phyloP scores from a whole-genome alignment of 73 alveolate genomes.

The Halteria grandinella region DNA sequence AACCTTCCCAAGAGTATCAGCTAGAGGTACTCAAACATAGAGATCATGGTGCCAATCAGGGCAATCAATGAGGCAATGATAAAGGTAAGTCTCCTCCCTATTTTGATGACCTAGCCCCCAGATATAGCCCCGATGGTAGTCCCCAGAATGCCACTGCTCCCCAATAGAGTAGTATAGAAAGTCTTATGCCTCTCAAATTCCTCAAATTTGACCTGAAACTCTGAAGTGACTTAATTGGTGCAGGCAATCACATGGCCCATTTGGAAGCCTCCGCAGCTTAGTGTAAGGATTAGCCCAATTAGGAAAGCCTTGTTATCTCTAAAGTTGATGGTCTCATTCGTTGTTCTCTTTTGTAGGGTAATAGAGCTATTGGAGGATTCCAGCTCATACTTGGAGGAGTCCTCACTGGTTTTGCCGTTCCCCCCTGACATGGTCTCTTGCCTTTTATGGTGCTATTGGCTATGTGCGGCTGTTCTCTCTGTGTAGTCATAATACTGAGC shows the following conservation, averaged over 20 bases:
- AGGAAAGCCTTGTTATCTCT: too few relatives aligned
- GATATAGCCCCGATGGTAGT: conserved; percentile 25
- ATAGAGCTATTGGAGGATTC: too few relatives aligned
- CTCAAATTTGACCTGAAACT: conserved; percentile 9
- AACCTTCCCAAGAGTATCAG: background rate
- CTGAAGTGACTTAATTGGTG: conserved; percentile 10
- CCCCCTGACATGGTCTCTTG: too few relatives aligned
- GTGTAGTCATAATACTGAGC: too few relatives aligned
- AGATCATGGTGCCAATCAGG: background rate
- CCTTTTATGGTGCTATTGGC: too few relatives aligned
- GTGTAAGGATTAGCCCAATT: too few relatives aligned
- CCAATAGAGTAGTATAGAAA: conserved; percentile 12
- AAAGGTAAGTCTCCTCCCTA: background rate
- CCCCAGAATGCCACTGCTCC: conserved; percentile 13
- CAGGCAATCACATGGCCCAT: background rate
- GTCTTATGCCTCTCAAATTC: background rate
- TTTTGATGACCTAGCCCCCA: conserved; percentile 12
- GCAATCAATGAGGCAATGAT: background rate
- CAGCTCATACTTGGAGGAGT: too few relatives aligned
- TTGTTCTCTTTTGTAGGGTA: too few relatives aligned
- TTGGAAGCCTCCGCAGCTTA: background rate
- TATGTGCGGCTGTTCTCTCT: too few relatives aligned
- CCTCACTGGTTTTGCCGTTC: too few relatives aligned
- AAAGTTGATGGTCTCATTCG: too few relatives aligned
- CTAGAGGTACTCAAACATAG: background rate